Base-by-base conservation (phyloP, 169 alveolate genomes). In the Eimeria sp. region DNA sequence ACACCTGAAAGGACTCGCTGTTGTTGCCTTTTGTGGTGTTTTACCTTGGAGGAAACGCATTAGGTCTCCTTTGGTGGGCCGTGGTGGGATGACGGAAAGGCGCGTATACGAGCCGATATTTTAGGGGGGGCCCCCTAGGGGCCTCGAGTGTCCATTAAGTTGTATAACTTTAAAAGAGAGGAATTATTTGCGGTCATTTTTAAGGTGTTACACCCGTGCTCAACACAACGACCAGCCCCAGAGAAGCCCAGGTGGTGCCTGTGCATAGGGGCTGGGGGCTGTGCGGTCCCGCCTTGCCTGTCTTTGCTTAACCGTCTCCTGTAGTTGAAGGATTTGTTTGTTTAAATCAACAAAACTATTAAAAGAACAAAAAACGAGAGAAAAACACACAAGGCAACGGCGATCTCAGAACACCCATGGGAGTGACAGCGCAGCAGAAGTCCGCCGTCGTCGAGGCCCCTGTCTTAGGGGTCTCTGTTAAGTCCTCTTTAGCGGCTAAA, bases 171-270 rank as follows among this genome's bases (percentile, higher is more conserved):
- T 34, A 73, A 34, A 73, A 73, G 54, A 73, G 9, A 73, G 6
- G 13, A 73, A 34, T 40, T 34, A 4, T 27, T 30, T 40, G 13
- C 0, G 54, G 6, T 34, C 40, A 14, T 40, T 40, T 34, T n/a
- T 40, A 43, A 10, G 5, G 84, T 34, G 1, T 11, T 73, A 13
- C 89, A 5, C 5, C 11, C 6, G 7, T 18, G 14, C 30, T 18
- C 30, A 45, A 78, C 89, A 78, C 89, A 78, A 78, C 89, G 25
- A 78, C 89, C 89, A 78, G 89, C 89, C 89, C 89, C 89, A 49
- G 61, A 73, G 43, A 13, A 51, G 20, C 83, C 25, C 30, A 25
- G 61, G 87, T 76, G 87, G 87, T 76, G 61, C 83, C 87, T 49
- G 70, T 73, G 84, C 84, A 73, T 20, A 5, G 84, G 57, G 51